These are phyloP conservation scores for Orychophragmus violaceus DNA, from an alignment of 345 rosid species.

Conservation along the genomic window DNA sequence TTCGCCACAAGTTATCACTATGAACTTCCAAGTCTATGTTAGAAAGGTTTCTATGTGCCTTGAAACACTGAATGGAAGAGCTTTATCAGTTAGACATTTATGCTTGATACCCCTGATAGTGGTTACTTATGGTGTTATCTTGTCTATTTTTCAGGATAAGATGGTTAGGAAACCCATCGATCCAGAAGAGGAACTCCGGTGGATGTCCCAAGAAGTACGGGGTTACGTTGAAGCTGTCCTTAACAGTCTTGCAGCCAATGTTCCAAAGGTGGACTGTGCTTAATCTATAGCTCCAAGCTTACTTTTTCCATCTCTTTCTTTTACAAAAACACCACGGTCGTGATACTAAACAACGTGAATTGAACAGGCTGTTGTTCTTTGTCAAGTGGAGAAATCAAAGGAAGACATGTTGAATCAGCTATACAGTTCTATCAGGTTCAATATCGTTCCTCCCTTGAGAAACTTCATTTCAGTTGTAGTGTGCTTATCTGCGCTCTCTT, in stretches of 20 bases:
- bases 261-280: conserved; percentile 82
- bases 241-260: conserved; percentile 97
- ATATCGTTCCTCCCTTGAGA: neutral
- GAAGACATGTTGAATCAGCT: conserved; percentile 98
- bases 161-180: conserved; percentile 89
- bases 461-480: neutral
- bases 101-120: neutral
- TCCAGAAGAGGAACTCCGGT: conserved; percentile 97
- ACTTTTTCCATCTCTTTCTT: neutral
- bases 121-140: neutral
- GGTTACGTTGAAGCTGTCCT: conserved; percentile 99
- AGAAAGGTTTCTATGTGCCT: conserved; percentile 2
- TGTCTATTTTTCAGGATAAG: conserved; percentile 55
- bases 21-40: conserved; percentile 6
- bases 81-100: neutral
- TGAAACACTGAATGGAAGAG: neutral
- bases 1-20: neutral
- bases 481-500: conserved; percentile 11
- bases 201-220: conserved; percentile 99
- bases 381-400: conserved; percentile 98
- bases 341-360: conserved; percentile 17
- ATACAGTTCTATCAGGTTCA: conserved; percentile 84
- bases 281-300: neutral
- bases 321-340: neutral
- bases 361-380: conserved; percentile 93